These are phyloP conservation scores for Mucor circinelloides DNA, from an alignment of 371 early-diverging fungal species.

Conservation along the genomic window DNA sequence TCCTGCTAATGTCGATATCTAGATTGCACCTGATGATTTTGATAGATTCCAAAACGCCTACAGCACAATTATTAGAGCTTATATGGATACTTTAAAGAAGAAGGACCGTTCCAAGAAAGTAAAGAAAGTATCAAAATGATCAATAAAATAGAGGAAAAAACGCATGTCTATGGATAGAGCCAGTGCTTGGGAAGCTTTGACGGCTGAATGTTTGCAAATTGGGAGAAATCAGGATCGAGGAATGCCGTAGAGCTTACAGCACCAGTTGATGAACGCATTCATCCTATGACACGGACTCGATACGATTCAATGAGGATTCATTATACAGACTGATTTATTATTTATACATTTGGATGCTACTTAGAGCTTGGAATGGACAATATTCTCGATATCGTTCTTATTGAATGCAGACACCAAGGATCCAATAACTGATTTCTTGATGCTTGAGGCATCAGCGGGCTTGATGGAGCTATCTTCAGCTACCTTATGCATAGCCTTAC, in stretches of 20 bases:
- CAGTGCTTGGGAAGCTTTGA: too few relatives aligned
- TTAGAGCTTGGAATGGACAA: conserved; percentile 5
- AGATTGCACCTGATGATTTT: conserved; percentile 45
- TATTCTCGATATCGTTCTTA: conserved; percentile 12
- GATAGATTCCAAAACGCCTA: conserved; percentile 47
- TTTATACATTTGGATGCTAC: not conserved
- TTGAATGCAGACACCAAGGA: conserved; percentile 4
- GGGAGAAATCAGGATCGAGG: too few relatives aligned
- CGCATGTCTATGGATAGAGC: not conserved
- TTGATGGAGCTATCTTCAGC: conserved; percentile 12
- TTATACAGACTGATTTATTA: too few relatives aligned
- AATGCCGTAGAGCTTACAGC: too few relatives aligned
- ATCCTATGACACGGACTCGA: too few relatives aligned
- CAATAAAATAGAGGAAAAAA: not conserved
- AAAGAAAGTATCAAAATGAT: conserved; percentile 31
- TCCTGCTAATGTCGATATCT: not conserved
- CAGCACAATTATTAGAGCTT: conserved; percentile 46
- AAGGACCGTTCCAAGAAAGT: conserved; percentile 47
- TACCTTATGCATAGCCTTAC: conserved; percentile 38
- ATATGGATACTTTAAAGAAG: conserved; percentile 55
- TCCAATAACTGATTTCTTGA: conserved; percentile 11
- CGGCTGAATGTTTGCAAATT: too few relatives aligned
- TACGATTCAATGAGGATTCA: too few relatives aligned
- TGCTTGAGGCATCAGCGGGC: not conserved
- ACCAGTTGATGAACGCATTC: too few relatives aligned